Base-by-base conservation (phyloP, 2,329 filamentous ascomycete genomes). In the Hortaea werneckii region DNA sequence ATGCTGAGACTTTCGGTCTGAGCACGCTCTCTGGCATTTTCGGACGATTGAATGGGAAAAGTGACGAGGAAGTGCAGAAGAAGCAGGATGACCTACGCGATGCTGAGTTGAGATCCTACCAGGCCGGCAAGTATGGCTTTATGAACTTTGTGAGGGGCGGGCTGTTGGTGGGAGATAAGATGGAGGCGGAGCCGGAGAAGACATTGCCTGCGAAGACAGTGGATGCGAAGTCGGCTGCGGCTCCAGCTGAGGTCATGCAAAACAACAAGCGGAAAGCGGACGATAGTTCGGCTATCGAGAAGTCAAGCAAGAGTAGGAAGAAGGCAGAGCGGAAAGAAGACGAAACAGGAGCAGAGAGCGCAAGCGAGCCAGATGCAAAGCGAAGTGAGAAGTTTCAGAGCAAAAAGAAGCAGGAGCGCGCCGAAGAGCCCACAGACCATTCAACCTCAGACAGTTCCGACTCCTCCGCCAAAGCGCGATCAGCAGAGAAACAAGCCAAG, bases 141-240 rank as follows among this genome's bases (percentile, higher is more conserved):
- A 86, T 95, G 74, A 79, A 82, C 41, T 98, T 98, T 65, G 83
- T 98, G 26, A 80, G 75, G 48, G 92, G 87, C n/a, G 92, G 90
- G 0, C 76, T 88, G 46, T 60, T 83, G 51, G 73, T 78, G 5
- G 78, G 78, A 9, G 77, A 80, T 49, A 74, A 76, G 59, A 70
- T 74, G 46, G 67, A 75, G 53, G 61, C 58, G 46, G 10, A 41
- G 27, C 27, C 29, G 10, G 43, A 46, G 29, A 42, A 50, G 29
- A 43, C 47, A 20, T 41, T 50, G 37, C 49, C 38, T 38, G 50
- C 53, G 2, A 47, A 47, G 42, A 46, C 48, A 5, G 47, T 43
- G 35, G 50, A 61, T 42, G 54, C 70, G 50, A 77, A 73, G 53
- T 63, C 66, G 12, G 66, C 68, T 48, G 50, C 62, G 37, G 64